phyloP scores from a whole-genome alignment of 257 asterid genomes.

The Fraxinus anomala region DNA sequence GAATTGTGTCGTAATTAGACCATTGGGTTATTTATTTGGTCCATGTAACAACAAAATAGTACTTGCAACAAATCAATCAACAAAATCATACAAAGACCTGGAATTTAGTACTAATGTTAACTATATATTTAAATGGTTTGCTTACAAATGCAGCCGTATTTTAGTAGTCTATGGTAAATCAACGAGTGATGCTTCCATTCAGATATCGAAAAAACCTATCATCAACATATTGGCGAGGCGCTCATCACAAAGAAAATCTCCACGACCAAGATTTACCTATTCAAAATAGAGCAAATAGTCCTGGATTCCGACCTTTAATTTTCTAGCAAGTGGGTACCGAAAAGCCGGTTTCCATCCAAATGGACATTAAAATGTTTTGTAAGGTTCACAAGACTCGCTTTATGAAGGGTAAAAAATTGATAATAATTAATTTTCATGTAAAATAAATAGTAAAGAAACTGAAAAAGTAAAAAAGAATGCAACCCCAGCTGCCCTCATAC shows the following conservation, averaged over 20 bases:
- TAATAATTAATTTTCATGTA: background rate
- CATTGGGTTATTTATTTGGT: too few relatives aligned
- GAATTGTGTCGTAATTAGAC: background rate
- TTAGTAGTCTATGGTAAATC: too few relatives aligned
- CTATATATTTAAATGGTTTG: too few relatives aligned
- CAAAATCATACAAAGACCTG: background rate
- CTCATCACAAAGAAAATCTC: background rate
- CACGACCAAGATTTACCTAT: too few relatives aligned
- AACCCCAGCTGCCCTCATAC: background rate
- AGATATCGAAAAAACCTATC: background rate
- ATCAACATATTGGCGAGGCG: background rate
- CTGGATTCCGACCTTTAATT: too few relatives aligned
- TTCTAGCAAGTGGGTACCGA: background rate
- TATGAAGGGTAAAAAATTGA: background rate
- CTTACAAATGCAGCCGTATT: too few relatives aligned
- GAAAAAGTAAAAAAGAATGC: background rate
- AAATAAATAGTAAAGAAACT: background rate
- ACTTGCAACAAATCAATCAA: background rate
- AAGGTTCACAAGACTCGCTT: background rate
- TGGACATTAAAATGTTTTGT: background rate
- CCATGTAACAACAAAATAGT: background rate
- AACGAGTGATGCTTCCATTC: too few relatives aligned
- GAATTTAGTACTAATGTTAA: too few relatives aligned
- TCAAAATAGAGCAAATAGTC: background rate
- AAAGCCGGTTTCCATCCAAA: background rate